Conservation (phyloP, 495 filamentous ascomycete genomes). For the Friedmanniomyces simplex region DNA sequence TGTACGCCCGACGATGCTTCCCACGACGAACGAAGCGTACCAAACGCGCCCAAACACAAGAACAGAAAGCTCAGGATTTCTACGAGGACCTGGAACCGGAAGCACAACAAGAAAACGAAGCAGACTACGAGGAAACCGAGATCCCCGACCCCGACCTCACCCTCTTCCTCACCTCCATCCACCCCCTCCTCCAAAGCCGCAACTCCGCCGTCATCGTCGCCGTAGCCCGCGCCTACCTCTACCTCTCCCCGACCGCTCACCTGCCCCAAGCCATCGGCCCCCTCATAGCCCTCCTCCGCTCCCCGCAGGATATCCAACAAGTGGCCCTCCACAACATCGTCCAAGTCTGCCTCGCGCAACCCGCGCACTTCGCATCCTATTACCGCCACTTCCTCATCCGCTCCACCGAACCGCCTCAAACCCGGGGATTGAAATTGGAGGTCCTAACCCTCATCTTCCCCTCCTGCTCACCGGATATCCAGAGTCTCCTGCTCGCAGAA, state of each 20-base stretch:
- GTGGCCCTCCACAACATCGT: constrained; percentile 91
- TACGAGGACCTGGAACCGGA: constrained; percentile 58
- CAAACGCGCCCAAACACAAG: constrained; percentile 32
- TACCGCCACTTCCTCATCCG: constrained; percentile 78
- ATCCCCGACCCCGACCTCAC: constrained; percentile 75
- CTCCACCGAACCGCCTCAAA: constrained; percentile 65
- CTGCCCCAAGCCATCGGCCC: constrained; percentile 65
- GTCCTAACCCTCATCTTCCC: constrained; percentile 83
- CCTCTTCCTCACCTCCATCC: constrained; percentile 67
- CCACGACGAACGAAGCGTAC: constrained; percentile 52
- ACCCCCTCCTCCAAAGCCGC: constrained; percentile 75
- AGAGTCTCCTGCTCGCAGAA: constrained; percentile 80
- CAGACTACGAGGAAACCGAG: constrained; percentile 37
- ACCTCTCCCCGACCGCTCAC: constrained; percentile 67
- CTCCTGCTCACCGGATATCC: constrained; percentile 59
- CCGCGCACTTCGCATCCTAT: constrained; percentile 71
- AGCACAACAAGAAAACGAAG: constrained; percentile 20
- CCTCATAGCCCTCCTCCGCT: constrained; percentile 71
- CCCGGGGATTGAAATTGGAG: constrained; percentile 87
- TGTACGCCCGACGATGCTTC: constrained; percentile 83
- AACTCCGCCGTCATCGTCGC: constrained; percentile 89
- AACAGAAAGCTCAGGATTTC: constrained; percentile 51
- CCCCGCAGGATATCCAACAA: constrained; percentile 74
- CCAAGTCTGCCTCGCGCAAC: constrained; percentile 62
- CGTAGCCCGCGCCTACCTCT: constrained; percentile 71